These are phyloP conservation scores for Reutealis trisperma DNA, from an alignment of 345 rosid genomes.

Conservation along the genomic window DNA sequence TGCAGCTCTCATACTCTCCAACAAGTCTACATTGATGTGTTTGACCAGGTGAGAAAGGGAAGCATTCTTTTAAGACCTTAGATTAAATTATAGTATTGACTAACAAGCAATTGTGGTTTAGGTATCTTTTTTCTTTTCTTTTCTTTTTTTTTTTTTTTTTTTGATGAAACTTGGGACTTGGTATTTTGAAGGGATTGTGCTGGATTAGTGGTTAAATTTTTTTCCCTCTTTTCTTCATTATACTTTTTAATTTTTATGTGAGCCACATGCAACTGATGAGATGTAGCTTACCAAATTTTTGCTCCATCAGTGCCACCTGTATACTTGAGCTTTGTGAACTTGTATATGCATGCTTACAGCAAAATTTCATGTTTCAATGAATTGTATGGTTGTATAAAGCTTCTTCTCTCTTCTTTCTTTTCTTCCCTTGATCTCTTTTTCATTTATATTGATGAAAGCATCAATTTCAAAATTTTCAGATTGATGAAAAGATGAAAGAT, in stretches of 20 bases:
- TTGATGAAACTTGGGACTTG: neutral
- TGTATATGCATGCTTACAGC: neutral
- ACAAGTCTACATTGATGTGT: slow-evolving; percentile 95
- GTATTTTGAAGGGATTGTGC: neutral
- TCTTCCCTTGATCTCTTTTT: neutral
- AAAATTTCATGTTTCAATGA: neutral
- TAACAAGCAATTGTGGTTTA: neutral
- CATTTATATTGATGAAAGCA: slow-evolving; percentile 2
- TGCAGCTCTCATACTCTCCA: slow-evolving; percentile 92
- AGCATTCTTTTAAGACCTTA: neutral
- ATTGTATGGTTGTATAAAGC: neutral
- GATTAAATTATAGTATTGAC: neutral
- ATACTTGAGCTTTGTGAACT: neutral
- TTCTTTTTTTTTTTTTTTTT: neutral
- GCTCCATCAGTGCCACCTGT: neutral
- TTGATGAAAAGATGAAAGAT: slow-evolving; percentile 94
- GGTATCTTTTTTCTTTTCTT: too few relatives aligned
- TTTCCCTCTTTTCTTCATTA: neutral
- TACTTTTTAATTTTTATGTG: too few relatives aligned
- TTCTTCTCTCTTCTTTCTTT: neutral
- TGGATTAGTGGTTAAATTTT: neutral
- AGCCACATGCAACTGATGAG: neutral
- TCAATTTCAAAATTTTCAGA: slow-evolving; percentile 43
- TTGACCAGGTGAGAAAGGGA: slow-evolving; percentile 68
- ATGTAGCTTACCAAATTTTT: neutral